phyloP scores from a whole-genome alignment of 768 basidiomycete species.

The Tulasnella sp. region DNA sequence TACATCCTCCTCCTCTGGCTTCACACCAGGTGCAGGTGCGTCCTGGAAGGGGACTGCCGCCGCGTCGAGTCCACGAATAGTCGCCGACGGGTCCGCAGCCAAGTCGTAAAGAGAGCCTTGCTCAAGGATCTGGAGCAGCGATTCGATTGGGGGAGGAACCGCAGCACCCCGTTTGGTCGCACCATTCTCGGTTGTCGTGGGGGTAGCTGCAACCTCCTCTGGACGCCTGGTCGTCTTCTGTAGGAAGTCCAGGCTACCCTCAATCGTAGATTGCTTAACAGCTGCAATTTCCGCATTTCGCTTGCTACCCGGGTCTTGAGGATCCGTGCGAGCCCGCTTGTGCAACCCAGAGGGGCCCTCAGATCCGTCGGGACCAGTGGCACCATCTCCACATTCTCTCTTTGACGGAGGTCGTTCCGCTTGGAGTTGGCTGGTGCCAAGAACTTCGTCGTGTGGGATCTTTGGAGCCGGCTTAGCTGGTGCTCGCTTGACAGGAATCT shows the following conservation, averaged over 20 bases:
- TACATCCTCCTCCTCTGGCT: slow-evolving; percentile 13
- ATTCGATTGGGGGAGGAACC: not conserved
- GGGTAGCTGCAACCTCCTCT: not conserved
- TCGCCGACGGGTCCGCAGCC: not conserved
- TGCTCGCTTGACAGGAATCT: not conserved
- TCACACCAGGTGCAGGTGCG: not conserved
- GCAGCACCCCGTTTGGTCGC: not conserved
- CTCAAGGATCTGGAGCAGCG: slow-evolving; percentile 6
- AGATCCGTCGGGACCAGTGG: slow-evolving; percentile 7
- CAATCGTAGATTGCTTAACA: not conserved
- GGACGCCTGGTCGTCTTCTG: not conserved
- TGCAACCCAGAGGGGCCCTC: not conserved
- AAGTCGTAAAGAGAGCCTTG: not conserved
- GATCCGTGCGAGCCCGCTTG: slow-evolving; percentile 11
- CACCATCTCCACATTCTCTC: not conserved
- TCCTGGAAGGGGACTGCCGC: not conserved
- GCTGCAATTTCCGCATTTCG: slow-evolving; percentile 1
- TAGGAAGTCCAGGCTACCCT: not conserved
- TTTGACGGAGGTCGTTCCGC: not conserved
- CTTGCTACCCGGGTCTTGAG: slow-evolving; percentile 20
- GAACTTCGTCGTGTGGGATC: slow-evolving; percentile 1
- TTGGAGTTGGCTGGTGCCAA: not conserved
- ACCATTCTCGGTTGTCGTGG: too few species aligned
- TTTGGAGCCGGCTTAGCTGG: not conserved
- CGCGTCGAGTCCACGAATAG: not conserved